These are phyloP conservation scores for Ambrosia artemisiifolia DNA, from an alignment of 129 eudicot species.

Conservation along the genomic window DNA sequence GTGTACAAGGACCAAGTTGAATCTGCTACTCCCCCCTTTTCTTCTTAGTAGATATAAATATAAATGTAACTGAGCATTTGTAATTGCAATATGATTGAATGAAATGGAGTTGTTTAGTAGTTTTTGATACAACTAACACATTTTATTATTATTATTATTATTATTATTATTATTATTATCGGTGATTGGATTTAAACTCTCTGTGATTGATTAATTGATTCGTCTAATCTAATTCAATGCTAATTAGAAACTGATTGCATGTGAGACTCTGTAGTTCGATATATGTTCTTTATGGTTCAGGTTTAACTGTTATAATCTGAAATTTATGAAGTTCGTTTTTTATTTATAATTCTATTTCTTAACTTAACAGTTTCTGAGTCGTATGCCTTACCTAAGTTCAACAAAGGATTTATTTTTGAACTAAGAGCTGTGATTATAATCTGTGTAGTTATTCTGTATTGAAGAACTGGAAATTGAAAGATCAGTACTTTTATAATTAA, in stretches of 20 bases:
- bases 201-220: constrained; percentile 1
- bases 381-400: not conserved
- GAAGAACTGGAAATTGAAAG: not conserved
- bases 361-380: not conserved
- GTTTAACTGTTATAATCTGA: constrained; percentile 16
- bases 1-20: too few species aligned
- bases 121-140: too few species aligned
- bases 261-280: constrained; percentile 21
- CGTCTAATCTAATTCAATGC: constrained; percentile 15
- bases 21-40: too few species aligned
- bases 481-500: too few species aligned
- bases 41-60: too few species aligned
- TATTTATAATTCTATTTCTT: too few species aligned
- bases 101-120: too few species aligned
- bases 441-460: not conserved
- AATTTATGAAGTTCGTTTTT: not conserved
- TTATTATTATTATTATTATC: too few species aligned
- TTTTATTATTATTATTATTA: too few species aligned
- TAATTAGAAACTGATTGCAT: constrained; percentile 8
- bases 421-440: not conserved
- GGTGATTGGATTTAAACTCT: constrained; percentile 7
- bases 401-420: not conserved
- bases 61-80: too few species aligned
- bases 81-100: too few species aligned
- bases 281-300: constrained; percentile 1